These are phyloP conservation scores for Botrytis cinerea DNA, from an alignment of 2,329 filamentous ascomycete species.

Conservation along the genomic window DNA sequence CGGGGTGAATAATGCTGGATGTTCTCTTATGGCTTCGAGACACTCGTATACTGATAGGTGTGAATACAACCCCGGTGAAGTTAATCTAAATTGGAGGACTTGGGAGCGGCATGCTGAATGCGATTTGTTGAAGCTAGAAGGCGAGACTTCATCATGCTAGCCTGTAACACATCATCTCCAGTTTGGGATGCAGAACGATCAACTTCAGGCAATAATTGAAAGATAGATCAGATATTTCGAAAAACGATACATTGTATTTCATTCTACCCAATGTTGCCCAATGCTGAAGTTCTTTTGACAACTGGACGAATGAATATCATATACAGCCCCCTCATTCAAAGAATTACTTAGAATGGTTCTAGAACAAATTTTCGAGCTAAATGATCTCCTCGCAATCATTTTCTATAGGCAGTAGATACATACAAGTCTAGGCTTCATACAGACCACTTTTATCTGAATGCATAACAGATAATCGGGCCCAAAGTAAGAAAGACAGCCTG, in stretches of 20 bases:
- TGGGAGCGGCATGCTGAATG: neutral
- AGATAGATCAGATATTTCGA: neutral
- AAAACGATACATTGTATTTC: neutral
- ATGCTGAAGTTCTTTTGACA: neutral
- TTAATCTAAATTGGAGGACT: neutral
- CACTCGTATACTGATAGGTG: neutral
- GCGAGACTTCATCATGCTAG: neutral
- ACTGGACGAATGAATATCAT: conserved; percentile 6
- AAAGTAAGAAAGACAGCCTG: conserved; percentile 4
- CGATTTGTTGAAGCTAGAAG: neutral
- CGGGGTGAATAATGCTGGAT: neutral
- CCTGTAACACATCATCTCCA: neutral
- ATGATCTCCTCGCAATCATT: neutral
- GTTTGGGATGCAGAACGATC: neutral
- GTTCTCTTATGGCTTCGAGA: neutral
- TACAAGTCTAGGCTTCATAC: neutral
- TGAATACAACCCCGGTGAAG: neutral
- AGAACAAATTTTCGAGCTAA: neutral
- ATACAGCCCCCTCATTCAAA: neutral
- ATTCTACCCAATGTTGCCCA: conserved; percentile 9
- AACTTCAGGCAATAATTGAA: neutral
- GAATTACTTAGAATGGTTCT: neutral
- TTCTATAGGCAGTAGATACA: neutral
- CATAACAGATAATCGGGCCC: conserved; percentile 3
- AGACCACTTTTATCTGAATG: neutral